These are phyloP conservation scores for Aspergillus jensenii DNA, from an alignment of 2,329 filamentous ascomycete species.

Conservation along the genomic window DNA sequence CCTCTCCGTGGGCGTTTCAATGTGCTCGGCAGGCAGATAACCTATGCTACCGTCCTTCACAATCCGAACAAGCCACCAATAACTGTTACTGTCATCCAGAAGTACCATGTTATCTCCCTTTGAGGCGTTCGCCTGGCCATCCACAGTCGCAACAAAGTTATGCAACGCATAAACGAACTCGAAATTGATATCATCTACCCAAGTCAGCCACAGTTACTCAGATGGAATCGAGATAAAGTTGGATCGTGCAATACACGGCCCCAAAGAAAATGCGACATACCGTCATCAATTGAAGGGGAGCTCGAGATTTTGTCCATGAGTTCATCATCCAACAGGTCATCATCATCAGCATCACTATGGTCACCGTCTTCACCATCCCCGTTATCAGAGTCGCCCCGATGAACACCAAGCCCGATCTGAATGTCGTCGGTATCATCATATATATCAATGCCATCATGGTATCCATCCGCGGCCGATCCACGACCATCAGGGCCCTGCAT, in stretches of 20 bases:
- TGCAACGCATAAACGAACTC: conserved; percentile 98
- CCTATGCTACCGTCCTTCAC: conserved; percentile 98
- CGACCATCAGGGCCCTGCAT: conserved; percentile 63
- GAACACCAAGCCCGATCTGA: conserved; percentile 7
- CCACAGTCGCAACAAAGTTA: conserved; percentile 95
- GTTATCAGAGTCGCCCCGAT: conserved; percentile 19
- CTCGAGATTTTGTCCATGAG: conserved; percentile 99
- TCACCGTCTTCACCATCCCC: conserved; percentile 46
- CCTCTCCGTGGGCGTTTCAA: conserved; percentile 94
- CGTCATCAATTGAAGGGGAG: conserved; percentile 98
- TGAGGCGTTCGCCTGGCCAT: conserved; percentile 95
- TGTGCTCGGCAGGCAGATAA: conserved; percentile 95
- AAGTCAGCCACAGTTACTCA: conserved; percentile 74
- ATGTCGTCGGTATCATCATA: conserved; percentile 36
- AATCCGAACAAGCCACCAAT: conserved; percentile 98
- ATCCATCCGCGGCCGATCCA: conserved; percentile 39
- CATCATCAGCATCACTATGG: conserved; percentile 62
- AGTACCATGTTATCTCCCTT: conserved; percentile 99
- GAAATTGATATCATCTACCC: conserved; percentile 98
- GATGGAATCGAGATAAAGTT: background rate
- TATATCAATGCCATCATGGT: conserved; percentile 33
- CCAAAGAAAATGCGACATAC: conserved; percentile 48
- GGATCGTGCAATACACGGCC: background rate
- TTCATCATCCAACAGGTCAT: conserved; percentile 80
- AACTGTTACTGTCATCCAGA: conserved; percentile 97